phyloP scores from a whole-genome alignment of 176 grass and related monocot genomes.

The Cenchrus americanus region DNA sequence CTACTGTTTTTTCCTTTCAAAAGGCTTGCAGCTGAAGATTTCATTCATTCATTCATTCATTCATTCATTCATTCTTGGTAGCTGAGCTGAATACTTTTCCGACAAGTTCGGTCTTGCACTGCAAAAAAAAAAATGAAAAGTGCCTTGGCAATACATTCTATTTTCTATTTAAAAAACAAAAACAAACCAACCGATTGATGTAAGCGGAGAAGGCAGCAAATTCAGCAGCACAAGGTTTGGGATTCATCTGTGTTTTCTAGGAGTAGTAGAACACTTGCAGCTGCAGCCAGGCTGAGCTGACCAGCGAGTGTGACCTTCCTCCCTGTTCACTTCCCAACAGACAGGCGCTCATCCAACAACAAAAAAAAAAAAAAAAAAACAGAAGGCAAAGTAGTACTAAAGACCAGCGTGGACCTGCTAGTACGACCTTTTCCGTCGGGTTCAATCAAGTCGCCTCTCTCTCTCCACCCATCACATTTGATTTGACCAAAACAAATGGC shows the following conservation, averaged over 20 bases:
- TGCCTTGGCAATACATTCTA: too few relatives aligned
- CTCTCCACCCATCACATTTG: slow-evolving; percentile 7
- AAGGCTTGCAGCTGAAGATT: background rate
- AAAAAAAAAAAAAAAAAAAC: too few relatives aligned
- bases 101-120: background rate
- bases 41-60: too few relatives aligned
- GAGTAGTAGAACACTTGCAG: background rate
- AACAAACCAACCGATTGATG: background rate
- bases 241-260: background rate
- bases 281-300: background rate
- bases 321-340: background rate
- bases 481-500: slow-evolving; percentile 21
- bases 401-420: slow-evolving; percentile 21
- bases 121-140: background rate
- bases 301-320: slow-evolving; percentile 17
- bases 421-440: slow-evolving; percentile 18
- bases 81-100: background rate
- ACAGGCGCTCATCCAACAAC: too few relatives aligned
- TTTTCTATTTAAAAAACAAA: background rate
- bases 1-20: background rate
- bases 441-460: background rate
- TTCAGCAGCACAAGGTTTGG: background rate
- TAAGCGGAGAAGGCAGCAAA: background rate
- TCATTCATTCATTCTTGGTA: background rate
- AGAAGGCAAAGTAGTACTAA: background rate